A percentile compares a stretch with the other conserved stretches of the same genome.
Conservation (phyloP, 306 rosid species). For the Dalbergia cochinchinensis region DNA sequence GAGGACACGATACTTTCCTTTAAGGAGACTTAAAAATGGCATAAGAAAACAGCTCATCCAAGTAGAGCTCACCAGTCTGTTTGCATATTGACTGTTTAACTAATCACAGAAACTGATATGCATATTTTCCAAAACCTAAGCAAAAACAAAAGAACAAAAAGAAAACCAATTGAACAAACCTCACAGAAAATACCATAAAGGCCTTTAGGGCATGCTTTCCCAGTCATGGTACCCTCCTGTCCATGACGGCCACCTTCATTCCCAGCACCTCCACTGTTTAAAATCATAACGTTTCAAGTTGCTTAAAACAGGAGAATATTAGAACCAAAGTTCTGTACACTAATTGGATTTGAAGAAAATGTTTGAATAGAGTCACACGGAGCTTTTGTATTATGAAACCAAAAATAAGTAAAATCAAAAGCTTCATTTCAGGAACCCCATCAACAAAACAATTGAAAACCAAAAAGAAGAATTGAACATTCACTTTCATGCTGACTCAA, state of each 20-base stretch:
- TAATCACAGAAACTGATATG: slow-evolving; percentile 28
- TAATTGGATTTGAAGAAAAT: neutral
- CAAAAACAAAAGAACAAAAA: slow-evolving; percentile 23
- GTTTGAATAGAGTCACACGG: neutral
- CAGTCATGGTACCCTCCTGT: slow-evolving; percentile 80
- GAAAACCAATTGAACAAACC: slow-evolving; percentile 60
- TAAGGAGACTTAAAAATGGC: slow-evolving; percentile 20
- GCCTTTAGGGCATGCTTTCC: slow-evolving; percentile 94
- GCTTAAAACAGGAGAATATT: slow-evolving; percentile 6
- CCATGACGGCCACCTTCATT: slow-evolving; percentile 75
- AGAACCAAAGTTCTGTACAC: neutral
- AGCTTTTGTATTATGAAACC: neutral
- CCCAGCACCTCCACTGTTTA: slow-evolving; percentile 92
- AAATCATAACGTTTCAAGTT: slow-evolving; percentile 46
- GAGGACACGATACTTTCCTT: slow-evolving; percentile 23
- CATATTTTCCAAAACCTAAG: slow-evolving; percentile 25
- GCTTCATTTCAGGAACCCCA: neutral
- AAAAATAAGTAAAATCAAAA: neutral
- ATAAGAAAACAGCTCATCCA: neutral
- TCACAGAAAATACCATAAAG: slow-evolving; percentile 87
- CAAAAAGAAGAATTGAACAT: neutral
- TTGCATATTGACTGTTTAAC: slow-evolving; percentile 7
- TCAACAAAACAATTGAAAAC: neutral
- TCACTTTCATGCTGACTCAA: neutral
- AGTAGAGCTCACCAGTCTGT: neutral